Evolutionary conservation across 768 basidiomycete species (phyloP).

Genomic region (Amanita exitialis): DNA sequence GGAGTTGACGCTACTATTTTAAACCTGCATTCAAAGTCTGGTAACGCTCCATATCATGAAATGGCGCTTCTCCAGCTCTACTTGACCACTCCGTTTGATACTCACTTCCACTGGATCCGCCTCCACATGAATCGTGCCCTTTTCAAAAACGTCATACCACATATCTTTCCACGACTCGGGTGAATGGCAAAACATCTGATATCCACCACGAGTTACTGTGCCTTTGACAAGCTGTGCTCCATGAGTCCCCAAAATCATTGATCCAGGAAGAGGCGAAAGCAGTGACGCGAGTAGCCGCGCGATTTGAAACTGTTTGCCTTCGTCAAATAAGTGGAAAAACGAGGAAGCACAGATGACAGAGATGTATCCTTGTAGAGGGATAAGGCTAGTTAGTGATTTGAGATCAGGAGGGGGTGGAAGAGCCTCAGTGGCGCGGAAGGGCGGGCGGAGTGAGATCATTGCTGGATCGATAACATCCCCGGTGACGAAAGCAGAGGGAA

Average conservation of each 20-base stretch:
- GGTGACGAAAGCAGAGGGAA: slow-evolving; percentile 44
- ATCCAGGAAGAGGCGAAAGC: slow-evolving; percentile 22
- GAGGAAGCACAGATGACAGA: slow-evolving; percentile 32
- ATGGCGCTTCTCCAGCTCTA: background rate
- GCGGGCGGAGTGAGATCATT: slow-evolving; percentile 23
- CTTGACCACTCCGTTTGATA: slow-evolving; percentile 21
- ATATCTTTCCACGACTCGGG: slow-evolving; percentile 23
- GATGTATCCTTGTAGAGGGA: slow-evolving; percentile 27
- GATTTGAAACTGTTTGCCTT: slow-evolving; percentile 19
- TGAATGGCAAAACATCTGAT: slow-evolving; percentile 26
- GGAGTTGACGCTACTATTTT: too few species aligned
- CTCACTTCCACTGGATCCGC: slow-evolving; percentile 14
- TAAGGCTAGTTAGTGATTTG: slow-evolving; percentile 14
- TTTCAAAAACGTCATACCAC: slow-evolving; percentile 26
- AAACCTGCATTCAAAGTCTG: slow-evolving; percentile 2
- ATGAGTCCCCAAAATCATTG: slow-evolving; percentile 28
- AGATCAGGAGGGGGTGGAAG: slow-evolving; percentile 5
- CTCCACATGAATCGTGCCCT: slow-evolving; percentile 17
- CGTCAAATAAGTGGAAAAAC: slow-evolving; percentile 27
- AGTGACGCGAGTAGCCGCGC: slow-evolving; percentile 20
- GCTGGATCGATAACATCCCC: slow-evolving; percentile 43
- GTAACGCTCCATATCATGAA: slow-evolving; percentile 12
- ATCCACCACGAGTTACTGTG: background rate
- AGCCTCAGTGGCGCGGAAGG: background rate
- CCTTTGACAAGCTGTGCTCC: slow-evolving; percentile 16